Percentiles rank a stretch among this genome's conserved stretches.
phyloP scores from a whole-genome alignment of 768 basidiomycete genomes.

The Termitomyces sp. region DNA sequence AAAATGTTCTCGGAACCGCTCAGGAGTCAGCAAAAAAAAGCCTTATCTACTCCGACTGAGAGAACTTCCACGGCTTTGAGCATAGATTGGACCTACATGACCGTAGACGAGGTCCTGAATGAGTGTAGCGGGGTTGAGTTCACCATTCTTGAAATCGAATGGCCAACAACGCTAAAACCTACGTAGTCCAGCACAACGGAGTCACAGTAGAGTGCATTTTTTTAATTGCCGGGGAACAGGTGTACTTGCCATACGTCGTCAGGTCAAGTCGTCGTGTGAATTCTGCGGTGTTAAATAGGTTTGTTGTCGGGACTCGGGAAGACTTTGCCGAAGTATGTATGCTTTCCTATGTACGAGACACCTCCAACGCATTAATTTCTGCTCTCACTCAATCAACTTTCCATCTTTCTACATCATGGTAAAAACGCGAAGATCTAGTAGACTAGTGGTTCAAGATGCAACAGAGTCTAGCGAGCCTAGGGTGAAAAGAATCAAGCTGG shows the following conservation, averaged over 20 bases:
- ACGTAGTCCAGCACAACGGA: too few species aligned
- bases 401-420: not conserved
- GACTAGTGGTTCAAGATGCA: not conserved
- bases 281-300: too few species aligned
- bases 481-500: slow-evolving; percentile 9
- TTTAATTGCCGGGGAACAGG: too few species aligned
- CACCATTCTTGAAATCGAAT: too few species aligned
- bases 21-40: not conserved
- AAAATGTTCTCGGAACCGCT: not conserved
- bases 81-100: not conserved
- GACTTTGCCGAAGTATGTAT: not conserved
- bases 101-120: too few species aligned
- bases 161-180: too few species aligned
- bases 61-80: too few species aligned
- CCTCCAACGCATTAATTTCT: not conserved
- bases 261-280: too few species aligned
- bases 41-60: not conserved
- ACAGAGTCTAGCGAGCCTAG: not conserved
- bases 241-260: too few species aligned
- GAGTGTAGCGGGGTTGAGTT: too few species aligned
- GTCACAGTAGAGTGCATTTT: too few species aligned
- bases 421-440: slow-evolving; percentile 6
- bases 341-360: not conserved
- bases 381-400: not conserved
- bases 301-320: not conserved